Evolutionary conservation across 257 asterid species (phyloP).

Genomic region (Ballota nigra): DNA sequence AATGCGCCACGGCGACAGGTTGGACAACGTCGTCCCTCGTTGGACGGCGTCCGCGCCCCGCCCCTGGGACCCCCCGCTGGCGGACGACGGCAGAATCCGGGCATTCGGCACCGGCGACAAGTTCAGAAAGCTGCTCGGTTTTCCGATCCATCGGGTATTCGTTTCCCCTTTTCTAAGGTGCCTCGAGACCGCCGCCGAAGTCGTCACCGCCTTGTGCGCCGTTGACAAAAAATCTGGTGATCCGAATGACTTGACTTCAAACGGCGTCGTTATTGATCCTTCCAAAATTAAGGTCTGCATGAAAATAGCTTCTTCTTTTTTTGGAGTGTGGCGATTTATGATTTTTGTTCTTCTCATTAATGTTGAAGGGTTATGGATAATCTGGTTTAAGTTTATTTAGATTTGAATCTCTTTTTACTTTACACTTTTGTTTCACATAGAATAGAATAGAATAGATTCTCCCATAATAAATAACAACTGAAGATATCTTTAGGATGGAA

Average conservation of each 20-base stretch:
- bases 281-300: constrained; percentile 68
- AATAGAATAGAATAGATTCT: background rate
- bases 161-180: constrained; percentile 89
- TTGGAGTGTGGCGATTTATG: background rate
- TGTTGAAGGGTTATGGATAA: background rate
- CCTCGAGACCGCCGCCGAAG: constrained; percentile 84
- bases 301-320: background rate
- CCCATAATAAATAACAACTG: background rate
- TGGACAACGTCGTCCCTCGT: constrained; percentile 65
- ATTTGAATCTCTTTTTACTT: background rate
- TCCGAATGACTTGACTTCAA: constrained; percentile 43
- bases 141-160: constrained; percentile 74
- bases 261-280: constrained; percentile 58
- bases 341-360: background rate
- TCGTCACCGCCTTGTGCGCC: constrained; percentile 58
- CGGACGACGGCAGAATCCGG: constrained; percentile 66
- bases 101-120: constrained; percentile 69
- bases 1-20: constrained; percentile 94
- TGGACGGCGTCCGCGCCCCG: constrained; percentile 72
- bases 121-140: constrained; percentile 38
- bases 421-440: background rate
- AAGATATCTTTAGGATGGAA: background rate
- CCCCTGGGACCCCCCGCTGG: constrained; percentile 94
- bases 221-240: constrained; percentile 41
- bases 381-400: background rate